These are phyloP conservation scores for Penicillium polonicum DNA, from an alignment of 2,329 filamentous ascomycete species.

Conservation along the genomic window DNA sequence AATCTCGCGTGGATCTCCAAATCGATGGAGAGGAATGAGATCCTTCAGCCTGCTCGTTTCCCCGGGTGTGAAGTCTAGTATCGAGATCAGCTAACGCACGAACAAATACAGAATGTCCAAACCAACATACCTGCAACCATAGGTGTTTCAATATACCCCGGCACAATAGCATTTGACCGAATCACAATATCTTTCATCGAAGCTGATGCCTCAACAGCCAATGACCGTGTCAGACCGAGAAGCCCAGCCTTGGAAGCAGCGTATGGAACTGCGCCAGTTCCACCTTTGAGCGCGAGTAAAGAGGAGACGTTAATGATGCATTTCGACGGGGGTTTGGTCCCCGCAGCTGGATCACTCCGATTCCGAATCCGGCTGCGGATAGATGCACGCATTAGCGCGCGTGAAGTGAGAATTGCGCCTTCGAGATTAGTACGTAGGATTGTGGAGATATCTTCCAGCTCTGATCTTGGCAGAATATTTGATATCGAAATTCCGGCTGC, in stretches of 20 bases:
- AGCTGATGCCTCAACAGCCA: conserved; percentile 35
- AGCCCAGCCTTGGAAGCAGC: conserved; percentile 79
- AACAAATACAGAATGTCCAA: neutral
- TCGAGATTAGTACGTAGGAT: conserved; percentile 70
- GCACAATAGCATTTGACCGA: conserved; percentile 76
- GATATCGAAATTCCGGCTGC: conserved; percentile 72
- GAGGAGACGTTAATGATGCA: conserved; percentile 83
- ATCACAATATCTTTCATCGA: conserved; percentile 63
- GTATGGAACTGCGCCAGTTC: conserved; percentile 69
- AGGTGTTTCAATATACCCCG: conserved; percentile 77
- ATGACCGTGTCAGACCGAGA: conserved; percentile 54
- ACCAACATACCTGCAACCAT: conserved; percentile 67
- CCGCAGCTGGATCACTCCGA: conserved; percentile 33
- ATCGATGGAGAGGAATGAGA: conserved; percentile 64
- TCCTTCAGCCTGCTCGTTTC: conserved; percentile 35
- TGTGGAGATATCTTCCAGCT: conserved; percentile 51
- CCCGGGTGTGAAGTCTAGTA: conserved; percentile 43
- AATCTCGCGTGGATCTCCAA: conserved; percentile 69
- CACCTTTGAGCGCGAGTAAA: conserved; percentile 67
- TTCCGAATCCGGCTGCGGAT: conserved; percentile 33
- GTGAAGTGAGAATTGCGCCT: conserved; percentile 43
- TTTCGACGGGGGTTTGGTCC: conserved; percentile 58
- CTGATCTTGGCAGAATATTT: conserved; percentile 60
- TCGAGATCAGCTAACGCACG: neutral
- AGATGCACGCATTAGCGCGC: conserved; percentile 38